Percentiles rank a stretch among this genome's conserved stretches.
phyloP scores from a whole-genome alignment of 805 yeast genomes.

The Hanseniaspora hatyaiensis region DNA sequence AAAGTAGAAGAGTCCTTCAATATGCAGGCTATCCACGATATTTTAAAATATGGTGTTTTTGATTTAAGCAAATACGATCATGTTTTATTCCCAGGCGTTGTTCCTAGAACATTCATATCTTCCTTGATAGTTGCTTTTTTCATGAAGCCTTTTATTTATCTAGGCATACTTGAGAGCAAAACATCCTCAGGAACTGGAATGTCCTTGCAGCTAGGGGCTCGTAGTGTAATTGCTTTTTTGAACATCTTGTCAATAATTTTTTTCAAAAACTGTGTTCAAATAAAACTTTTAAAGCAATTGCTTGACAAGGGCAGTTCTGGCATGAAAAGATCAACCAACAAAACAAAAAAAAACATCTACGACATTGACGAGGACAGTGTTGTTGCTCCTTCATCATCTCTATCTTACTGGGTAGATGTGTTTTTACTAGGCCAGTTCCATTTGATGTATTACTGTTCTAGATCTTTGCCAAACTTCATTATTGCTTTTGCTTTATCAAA shows the following conservation, averaged over 20 bases:
- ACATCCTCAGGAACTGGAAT: slow-evolving; percentile 12
- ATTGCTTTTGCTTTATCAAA: slow-evolving; percentile 62
- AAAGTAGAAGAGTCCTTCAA: slow-evolving; percentile 93
- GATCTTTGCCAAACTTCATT: slow-evolving; percentile 80
- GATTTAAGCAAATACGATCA: slow-evolving; percentile 54
- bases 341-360: background rate
- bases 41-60: slow-evolving; percentile 47
- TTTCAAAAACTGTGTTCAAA: slow-evolving; percentile 37
- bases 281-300: slow-evolving; percentile 17
- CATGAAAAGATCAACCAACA: slow-evolving; percentile 9
- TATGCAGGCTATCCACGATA: slow-evolving; percentile 78
- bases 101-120: slow-evolving; percentile 76
- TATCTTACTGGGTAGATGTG: slow-evolving; percentile 48
- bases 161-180: slow-evolving; percentile 14
- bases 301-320: background rate
- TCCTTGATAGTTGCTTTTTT: slow-evolving; percentile 43
- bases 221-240: slow-evolving; percentile 48
- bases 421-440: slow-evolving; percentile 66
- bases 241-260: slow-evolving; percentile 45
- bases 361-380: slow-evolving; percentile 3
- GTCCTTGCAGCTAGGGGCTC: slow-evolving; percentile 39
- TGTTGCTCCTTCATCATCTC: slow-evolving; percentile 20
- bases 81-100: slow-evolving; percentile 69
- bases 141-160: slow-evolving; percentile 31
- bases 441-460: slow-evolving; percentile 61